Conservation (phyloP, 495 filamentous ascomycete species). For the Penicillium bialowiezense region DNA sequence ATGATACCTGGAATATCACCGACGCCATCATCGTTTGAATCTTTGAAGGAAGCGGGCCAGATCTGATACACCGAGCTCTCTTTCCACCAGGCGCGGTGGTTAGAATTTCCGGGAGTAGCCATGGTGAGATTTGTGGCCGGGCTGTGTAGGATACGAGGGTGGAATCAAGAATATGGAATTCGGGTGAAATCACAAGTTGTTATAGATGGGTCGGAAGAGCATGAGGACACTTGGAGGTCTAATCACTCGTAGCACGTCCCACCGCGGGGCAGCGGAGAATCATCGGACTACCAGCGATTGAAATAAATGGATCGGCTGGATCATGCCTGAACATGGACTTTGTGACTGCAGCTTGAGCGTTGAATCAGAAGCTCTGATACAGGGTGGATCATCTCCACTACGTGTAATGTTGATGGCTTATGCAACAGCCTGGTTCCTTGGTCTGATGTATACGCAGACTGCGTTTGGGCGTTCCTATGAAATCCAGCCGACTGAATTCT, state of each 20-base stretch:
- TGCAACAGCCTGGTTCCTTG: no score
- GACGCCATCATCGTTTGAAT: constrained; percentile 64
- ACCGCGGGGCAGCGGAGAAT: constrained; percentile 32
- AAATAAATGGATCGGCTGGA: neutral
- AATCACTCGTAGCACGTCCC: constrained; percentile 15
- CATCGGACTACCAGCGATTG: constrained; percentile 8
- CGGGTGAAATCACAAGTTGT: no score
- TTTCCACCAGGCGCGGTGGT: constrained; percentile 53
- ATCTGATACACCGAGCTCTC: constrained; percentile 65
- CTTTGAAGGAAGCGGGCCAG: constrained; percentile 64
- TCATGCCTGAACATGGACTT: neutral
- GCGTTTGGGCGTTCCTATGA: no score
- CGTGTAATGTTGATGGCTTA: constrained; percentile 8
- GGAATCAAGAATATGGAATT: neutral
- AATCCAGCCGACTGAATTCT: no score
- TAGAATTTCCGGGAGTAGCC: constrained; percentile 27
- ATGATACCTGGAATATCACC: constrained; percentile 68
- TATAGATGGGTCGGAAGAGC: neutral
- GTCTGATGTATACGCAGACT: no score
- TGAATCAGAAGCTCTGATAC: constrained; percentile 6
- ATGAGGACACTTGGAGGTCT: constrained; percentile 6
- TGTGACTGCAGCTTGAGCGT: constrained; percentile 7
- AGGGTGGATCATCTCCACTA: constrained; percentile 16
- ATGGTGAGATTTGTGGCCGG: constrained; percentile 9
- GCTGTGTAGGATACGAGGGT: neutral